These are phyloP conservation scores for Straminergon stramineum DNA, from an alignment of 225 moss, liverwort and hornwort genomes.

Conservation along the genomic window DNA sequence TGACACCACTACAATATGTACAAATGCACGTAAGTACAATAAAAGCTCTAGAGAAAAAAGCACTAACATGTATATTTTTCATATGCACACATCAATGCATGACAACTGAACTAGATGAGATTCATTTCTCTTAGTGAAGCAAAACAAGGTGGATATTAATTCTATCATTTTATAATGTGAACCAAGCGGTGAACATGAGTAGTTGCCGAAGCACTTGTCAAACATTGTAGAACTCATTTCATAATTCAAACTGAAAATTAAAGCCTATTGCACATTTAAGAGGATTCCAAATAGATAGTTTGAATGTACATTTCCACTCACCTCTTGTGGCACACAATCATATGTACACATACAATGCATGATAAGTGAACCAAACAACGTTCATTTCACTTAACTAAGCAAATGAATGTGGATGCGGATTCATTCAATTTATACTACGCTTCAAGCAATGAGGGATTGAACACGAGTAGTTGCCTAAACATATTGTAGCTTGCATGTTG, in stretches of 20 bases:
- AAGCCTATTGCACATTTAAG: background rate
- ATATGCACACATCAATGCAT: background rate
- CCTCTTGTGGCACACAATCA: background rate
- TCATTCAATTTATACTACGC: background rate
- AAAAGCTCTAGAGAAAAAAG: background rate
- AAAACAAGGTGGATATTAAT: too few species aligned
- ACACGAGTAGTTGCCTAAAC: background rate
- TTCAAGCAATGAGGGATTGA: background rate
- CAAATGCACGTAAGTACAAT: background rate
- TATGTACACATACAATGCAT: background rate
- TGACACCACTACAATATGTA: constrained; percentile 21
- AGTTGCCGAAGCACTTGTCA: background rate
- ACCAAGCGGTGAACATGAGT: background rate
- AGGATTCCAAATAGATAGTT: background rate
- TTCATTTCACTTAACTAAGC: background rate
- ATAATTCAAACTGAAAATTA: background rate
- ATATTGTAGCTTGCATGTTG: background rate
- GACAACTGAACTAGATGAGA: background rate
- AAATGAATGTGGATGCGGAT: background rate
- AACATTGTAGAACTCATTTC: background rate
- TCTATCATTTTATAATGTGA: background rate
- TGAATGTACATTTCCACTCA: too few species aligned
- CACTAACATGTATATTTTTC: background rate
- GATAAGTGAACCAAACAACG: background rate
- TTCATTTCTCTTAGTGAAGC: background rate